Evolutionary conservation across 805 yeast species (phyloP), one percentile per base, ranked within the genome.

Genomic region (Saccharomycopsis vini): DNA sequence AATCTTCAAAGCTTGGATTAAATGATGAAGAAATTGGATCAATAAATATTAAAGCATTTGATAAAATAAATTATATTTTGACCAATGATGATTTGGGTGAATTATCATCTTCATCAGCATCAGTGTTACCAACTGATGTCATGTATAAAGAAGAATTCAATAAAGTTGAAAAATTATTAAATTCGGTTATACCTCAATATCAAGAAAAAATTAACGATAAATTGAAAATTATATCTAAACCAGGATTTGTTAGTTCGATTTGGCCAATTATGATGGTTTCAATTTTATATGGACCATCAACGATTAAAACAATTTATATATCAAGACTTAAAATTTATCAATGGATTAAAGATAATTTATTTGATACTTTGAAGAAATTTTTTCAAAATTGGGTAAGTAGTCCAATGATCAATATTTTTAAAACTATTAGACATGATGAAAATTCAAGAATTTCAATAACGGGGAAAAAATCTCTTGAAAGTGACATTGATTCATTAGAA

Each of bases 351-450:
- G 65, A 67, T 40, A 80, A 81, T 42, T 56, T 86, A 4, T 59
- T 78, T 13, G 84, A 79, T n/a, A 80, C 94, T 0, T 55, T 69
- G 1, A 55, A 57, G 23, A 86, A 90, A 3, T 81, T 89, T 53
- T 73, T 79, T 67, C 61, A 68, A 26, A 87, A 89, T 58, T 90
- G 98, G 97, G 72, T 90, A 3, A 64, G 86, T 33, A 72, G 72
- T 37, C 98, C 97, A 1, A 56, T 84, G 16, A 65, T 67, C 34
- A 79, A 83, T 53, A 79, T 90, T 50, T 63, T 86, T 51, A 71
- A 75, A 38, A 87, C 95, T 0, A 79, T 90, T n/a, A 71, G 92
- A 42, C 92, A 85, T 59, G 97, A 89, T 57, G 81, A 82, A 13
- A 67, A 69, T 30, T 74, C 81, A 1, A 74, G 79, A 46, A 75